Conservation (phyloP, 176 grass and related monocot species). For the Rhynchospora breviuscula region DNA sequence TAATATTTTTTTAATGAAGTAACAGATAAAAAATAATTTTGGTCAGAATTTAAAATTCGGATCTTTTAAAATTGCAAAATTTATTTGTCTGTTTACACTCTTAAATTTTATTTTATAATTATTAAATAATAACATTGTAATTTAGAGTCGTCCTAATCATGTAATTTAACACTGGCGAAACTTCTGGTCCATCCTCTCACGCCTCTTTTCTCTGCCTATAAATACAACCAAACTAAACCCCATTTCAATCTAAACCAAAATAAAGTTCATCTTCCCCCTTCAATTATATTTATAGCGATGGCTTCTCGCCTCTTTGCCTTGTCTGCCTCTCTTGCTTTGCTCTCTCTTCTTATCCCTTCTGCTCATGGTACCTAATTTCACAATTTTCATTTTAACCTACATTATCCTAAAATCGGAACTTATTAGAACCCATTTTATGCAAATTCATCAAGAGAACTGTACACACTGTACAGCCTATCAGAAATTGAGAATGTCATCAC, state of each 20-base stretch:
- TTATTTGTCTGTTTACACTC: too few species aligned
- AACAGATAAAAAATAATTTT: too few species aligned
- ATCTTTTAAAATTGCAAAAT: too few species aligned
- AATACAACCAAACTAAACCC: not conserved
- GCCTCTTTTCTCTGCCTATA: not conserved
- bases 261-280: not conserved
- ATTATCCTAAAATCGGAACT: too few species aligned
- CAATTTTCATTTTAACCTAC: not conserved
- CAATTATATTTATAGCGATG: not conserved
- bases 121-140: too few species aligned
- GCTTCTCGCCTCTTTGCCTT: not conserved
- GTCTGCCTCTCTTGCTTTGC: conserved; percentile 11
- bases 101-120: too few species aligned
- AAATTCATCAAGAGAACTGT: not conserved
- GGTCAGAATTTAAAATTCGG: too few species aligned
- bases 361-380: not conserved
- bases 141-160: too few species aligned
- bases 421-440: not conserved
- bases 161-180: too few species aligned
- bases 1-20: too few species aligned
- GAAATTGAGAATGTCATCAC: not conserved
- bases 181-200: not conserved
- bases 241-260: not conserved
- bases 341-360: not conserved
- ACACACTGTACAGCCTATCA: not conserved